Conservation (phyloP, 169 alveolate species). For the Plasmodium coatneyi region DNA sequence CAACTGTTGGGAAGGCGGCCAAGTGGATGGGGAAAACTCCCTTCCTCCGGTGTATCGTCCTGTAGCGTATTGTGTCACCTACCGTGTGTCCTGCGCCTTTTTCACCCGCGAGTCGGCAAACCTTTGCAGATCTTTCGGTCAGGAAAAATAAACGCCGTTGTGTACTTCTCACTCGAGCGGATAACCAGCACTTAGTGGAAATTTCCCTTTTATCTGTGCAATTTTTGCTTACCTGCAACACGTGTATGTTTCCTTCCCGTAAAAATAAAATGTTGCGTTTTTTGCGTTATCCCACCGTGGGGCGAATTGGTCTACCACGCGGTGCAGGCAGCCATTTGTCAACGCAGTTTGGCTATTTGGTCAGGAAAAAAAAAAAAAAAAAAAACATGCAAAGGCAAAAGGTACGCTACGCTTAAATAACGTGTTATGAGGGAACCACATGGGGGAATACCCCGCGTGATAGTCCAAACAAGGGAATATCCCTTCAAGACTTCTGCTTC, state of each 20-base stretch:
- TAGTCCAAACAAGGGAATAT: neutral
- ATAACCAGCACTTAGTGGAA: neutral
- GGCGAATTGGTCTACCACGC: neutral
- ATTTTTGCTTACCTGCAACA: neutral
- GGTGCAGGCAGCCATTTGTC: neutral
- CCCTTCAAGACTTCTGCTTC: neutral
- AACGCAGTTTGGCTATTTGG: neutral
- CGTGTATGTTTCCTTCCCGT: neutral
- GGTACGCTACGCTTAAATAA: neutral
- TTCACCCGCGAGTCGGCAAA: neutral
- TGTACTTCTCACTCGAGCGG: neutral
- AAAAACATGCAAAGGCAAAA: neutral
- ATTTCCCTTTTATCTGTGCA: neutral
- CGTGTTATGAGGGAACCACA: neutral
- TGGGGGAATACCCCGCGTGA: neutral
- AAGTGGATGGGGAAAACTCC: neutral
- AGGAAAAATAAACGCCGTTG: neutral
- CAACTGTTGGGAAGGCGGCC: neutral
- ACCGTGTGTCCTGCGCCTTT: neutral
- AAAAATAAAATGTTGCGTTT: neutral
- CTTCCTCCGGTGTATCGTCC: neutral
- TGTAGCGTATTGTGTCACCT: neutral
- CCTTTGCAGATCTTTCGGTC: neutral
- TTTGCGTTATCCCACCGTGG: neutral
- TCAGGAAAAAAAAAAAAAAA: neutral